Evolutionary conservation across 2,329 filamentous ascomycete species (phyloP).

Genomic region (Juglanconis sp.): DNA sequence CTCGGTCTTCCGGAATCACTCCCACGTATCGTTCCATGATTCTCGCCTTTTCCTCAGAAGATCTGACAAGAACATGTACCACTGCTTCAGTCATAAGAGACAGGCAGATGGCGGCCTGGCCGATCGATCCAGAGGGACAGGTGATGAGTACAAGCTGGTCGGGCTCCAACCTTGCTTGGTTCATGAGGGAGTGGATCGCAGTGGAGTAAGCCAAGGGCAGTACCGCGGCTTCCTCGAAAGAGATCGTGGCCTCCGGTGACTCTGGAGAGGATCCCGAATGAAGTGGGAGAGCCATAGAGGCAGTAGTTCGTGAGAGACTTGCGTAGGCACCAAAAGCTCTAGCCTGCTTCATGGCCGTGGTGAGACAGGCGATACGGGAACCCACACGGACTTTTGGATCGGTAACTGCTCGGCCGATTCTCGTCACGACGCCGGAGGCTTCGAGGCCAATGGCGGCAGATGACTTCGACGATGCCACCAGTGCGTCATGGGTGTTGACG

Average conservation of each 20-base stretch:
- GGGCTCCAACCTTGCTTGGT: conserved; percentile 34
- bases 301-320: conserved; percentile 31
- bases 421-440: conserved; percentile 33
- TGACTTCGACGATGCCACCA: not conserved
- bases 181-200: conserved; percentile 37
- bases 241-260: not conserved
- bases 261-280: not conserved
- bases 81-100: conserved; percentile 36
- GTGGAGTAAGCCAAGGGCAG: conserved; percentile 40
- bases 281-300: conserved; percentile 34
- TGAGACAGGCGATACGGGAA: conserved; percentile 35
- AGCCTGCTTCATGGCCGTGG: conserved; percentile 6
- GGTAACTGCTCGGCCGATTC: conserved; percentile 23
- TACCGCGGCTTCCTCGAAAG: conserved; percentile 36
- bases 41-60: conserved; percentile 36
- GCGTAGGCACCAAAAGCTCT: conserved; percentile 28
- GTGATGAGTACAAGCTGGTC: conserved; percentile 40
- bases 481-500: conserved; percentile 25
- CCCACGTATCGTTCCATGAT: conserved; percentile 25
- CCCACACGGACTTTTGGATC: conserved; percentile 27
- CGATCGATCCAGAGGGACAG: conserved; percentile 35
- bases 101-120: conserved; percentile 37
- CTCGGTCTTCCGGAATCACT: not conserved
- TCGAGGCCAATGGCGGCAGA: conserved; percentile 33
- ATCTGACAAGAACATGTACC: conserved; percentile 41